Conservation (phyloP, 2,329 filamentous ascomycete genomes). For the Pseudogymnoascus sp. region DNA sequence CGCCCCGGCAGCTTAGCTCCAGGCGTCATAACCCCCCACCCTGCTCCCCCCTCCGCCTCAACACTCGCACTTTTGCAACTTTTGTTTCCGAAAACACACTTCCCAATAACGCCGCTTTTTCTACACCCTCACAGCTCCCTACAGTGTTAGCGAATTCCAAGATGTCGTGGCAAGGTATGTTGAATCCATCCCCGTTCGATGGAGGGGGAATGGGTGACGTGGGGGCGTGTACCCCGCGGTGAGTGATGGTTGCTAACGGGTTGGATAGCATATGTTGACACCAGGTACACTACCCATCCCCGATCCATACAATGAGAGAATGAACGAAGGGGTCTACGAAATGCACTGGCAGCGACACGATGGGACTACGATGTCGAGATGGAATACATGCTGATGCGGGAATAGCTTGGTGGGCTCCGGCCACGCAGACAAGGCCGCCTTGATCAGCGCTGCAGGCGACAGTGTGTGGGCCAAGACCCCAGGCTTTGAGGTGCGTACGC, state of each 20-base stretch:
- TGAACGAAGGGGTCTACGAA: neutral
- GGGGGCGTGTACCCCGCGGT: constrained; percentile 22
- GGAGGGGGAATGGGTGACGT: neutral
- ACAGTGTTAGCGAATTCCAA: constrained; percentile 24
- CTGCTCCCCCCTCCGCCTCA: neutral
- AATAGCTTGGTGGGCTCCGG: constrained; percentile 68
- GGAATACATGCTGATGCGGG: constrained; percentile 18
- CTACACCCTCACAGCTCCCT: neutral
- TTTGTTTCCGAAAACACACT: neutral
- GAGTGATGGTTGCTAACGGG: neutral
- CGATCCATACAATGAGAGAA: neutral
- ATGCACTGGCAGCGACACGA: neutral
- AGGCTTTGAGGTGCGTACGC: constrained; percentile 44
- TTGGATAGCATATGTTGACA: constrained; percentile 49
- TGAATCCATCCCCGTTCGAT: constrained; percentile 19
- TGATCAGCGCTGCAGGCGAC: constrained; percentile 73
- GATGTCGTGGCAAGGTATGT: constrained; percentile 70
- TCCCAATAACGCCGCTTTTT: neutral
- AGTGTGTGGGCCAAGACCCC: constrained; percentile 66
- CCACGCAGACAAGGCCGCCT: constrained; percentile 75
- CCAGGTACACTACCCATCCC: constrained; percentile 38
- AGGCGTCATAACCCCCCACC: constrained; percentile 1
- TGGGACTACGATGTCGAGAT: neutral
- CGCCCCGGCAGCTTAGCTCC: constrained; percentile 1
- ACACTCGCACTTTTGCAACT: constrained; percentile 2